A percentile compares a stretch with the other conserved stretches of the same genome.
These are phyloP conservation scores for Dorcoceras hygrometricum DNA, from an alignment of 257 asterid genomes.

Conservation along the genomic window DNA sequence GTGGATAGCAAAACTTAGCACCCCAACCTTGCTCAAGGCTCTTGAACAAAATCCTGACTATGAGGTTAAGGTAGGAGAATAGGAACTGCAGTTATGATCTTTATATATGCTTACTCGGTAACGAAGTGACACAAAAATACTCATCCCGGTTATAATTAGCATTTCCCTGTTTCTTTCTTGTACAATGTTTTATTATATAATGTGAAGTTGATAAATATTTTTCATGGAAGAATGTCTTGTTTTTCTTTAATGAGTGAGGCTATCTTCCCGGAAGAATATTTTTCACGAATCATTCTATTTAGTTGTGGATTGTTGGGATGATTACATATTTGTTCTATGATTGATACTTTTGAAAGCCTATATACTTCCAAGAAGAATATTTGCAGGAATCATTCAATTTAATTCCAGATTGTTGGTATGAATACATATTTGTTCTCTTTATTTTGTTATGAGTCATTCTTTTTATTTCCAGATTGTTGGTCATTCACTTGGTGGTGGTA, in stretches of 20 bases:
- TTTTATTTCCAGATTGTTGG: slow-evolving; percentile 63
- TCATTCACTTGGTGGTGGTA: slow-evolving; percentile 93
- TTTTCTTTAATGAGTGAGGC: not conserved
- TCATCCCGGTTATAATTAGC: not conserved
- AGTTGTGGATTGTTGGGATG: too few species aligned
- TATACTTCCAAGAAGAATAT: too few species aligned
- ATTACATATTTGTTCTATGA: too few species aligned
- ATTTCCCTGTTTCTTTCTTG: too few species aligned
- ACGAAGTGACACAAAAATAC: not conserved
- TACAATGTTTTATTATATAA: too few species aligned
- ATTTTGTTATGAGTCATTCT: slow-evolving; percentile 5
- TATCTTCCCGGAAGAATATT: too few species aligned
- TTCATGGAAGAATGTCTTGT: not conserved
- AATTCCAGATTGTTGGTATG: too few species aligned
- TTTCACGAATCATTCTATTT: too few species aligned
- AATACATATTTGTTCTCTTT: slow-evolving; percentile 12
- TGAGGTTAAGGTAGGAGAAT: slow-evolving; percentile 54
- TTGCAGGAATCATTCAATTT: too few species aligned
- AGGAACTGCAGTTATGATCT: not conserved
- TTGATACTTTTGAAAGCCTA: too few species aligned
- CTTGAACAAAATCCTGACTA: slow-evolving; percentile 61
- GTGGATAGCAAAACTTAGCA: slow-evolving; percentile 79
- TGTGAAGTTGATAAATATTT: not conserved
- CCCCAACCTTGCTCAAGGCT: slow-evolving; percentile 66
- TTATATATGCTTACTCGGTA: not conserved